Conservation (phyloP, 805 yeast genomes). For the Barnettozyma californica region DNA sequence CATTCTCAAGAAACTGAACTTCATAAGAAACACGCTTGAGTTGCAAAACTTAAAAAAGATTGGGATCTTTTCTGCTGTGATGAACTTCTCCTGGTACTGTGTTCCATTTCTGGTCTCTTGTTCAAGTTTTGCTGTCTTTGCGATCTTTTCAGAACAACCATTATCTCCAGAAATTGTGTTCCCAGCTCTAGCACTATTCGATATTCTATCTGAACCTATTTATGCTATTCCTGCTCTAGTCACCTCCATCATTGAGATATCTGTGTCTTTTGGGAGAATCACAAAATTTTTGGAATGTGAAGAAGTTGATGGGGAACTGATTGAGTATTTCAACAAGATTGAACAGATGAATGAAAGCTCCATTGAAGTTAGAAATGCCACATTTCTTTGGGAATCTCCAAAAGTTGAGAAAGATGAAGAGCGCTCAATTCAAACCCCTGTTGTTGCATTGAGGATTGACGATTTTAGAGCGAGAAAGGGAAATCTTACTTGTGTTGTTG, state of each 20-base stretch:
- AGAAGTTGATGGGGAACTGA: conserved; percentile 37
- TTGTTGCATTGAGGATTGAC: conserved; percentile 57
- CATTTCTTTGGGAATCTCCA: conserved; percentile 46
- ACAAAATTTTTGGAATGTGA: conserved; percentile 42
- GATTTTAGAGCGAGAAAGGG: conserved; percentile 65
- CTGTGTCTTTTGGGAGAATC: conserved; percentile 53
- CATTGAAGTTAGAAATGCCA: conserved; percentile 42
- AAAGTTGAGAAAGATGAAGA: conserved; percentile 33
- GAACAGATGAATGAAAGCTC: conserved; percentile 22
- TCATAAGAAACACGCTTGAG: conserved; percentile 55
- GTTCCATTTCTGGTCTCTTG: conserved; percentile 64
- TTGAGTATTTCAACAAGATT: conserved; percentile 25
- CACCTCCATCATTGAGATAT: conserved; percentile 51
- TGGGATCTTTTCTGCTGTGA: conserved; percentile 40
- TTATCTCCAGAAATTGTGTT: conserved; percentile 64
- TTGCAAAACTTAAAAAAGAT: conserved; percentile 45
- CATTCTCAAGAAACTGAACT: conserved; percentile 45
- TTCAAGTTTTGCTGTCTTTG: conserved; percentile 52
- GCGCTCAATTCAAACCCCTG: conserved; percentile 17
- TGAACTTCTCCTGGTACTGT: conserved; percentile 55
- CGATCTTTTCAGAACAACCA: conserved; percentile 40
- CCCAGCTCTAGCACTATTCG: conserved; percentile 60
- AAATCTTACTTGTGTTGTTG: conserved; percentile 78
- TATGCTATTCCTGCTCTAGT: conserved; percentile 53
- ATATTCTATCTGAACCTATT: conserved; percentile 53